Base-by-base conservation (phyloP, 2,329 filamentous ascomycete genomes). In the Colletotrichum abscissum region DNA sequence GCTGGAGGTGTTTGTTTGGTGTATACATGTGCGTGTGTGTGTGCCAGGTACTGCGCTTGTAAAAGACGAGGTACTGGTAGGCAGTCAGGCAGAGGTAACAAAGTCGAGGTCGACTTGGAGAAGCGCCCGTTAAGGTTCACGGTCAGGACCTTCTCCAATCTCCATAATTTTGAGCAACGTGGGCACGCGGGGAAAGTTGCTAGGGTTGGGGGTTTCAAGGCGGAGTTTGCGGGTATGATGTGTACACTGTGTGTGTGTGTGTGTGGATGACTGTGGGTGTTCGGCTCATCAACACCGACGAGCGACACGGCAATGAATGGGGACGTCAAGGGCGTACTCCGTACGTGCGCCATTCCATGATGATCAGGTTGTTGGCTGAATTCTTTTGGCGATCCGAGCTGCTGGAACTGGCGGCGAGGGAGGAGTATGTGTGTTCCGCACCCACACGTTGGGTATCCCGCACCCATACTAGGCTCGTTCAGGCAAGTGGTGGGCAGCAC, bases 141-240 rank as follows among this genome's bases (percentile, higher is more conserved):
- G 30, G n/a, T 22, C 26, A 35, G 24, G 69, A 52, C n/a, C n/a
- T 73, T 70, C 71, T 70, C 56, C 71, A 71, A 71, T 62, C 71
- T 28, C 60, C 66, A 70, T 69, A 66, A 12, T 71, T 73, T 63
- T 64, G 49, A 35, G 26, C 42, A 54, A 60, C 59, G 70, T 46
- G 59, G 63, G 67, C 60, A 73, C 67, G 71, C 71, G 71, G 71
- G 71, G 69, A 62, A 66, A 62, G 33, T n/a, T 57, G 62, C 60
- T 7, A 46, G 71, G 71, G 56, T 60, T 33, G 58, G 62, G 46
- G 9, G 26, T 26, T 12, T 22, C 7, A 55, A 26, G 14, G 38
- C 33, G 49, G 30, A 55, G 33, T 28, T 12, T 24, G 46, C 24
- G 46, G 14, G 33, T 24, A 12, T 4, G 11, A 5, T 33, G 30